Base-by-base conservation (phyloP, 208 protist genomes). In the Kentomonas sorsogonicus region DNA sequence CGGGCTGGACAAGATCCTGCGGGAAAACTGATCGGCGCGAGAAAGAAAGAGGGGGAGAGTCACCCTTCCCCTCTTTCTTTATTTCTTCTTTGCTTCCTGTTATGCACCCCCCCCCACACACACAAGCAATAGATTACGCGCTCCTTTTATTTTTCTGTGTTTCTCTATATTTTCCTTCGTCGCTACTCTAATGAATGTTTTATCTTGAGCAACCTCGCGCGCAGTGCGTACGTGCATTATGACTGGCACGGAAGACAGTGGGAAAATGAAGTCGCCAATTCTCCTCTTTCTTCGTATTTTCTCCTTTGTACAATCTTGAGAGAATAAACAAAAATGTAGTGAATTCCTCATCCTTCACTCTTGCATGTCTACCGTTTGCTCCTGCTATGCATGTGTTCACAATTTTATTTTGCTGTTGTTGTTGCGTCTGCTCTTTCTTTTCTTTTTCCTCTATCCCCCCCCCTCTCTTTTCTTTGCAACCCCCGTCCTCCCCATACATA, bases 1-100 rank as follows among this genome's bases (percentile, higher is more conserved):
- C 25, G 71, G 71, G 25, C 50, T 83, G 38, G 27, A 63, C 40
- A 38, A 54, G 26, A 45, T 83, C 5, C 47, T 82, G n/a, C n/a
- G n/a, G n/a, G n/a, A n/a, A n/a, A n/a, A n/a, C n/a, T n/a, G n/a
- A n/a, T n/a, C n/a, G n/a, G n/a, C n/a, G n/a, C n/a, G n/a, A n/a
- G n/a, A n/a, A n/a, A n/a, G n/a, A n/a, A n/a, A n/a, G n/a, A n/a
- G n/a, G n/a, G n/a, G 29, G 20, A 25, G 18, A 22, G 26, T 39
- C 45, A 18, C 25, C 22, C 18, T 4, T 4, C 44, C 4, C 43
- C 29, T 11, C 31, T 10, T n/a, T 23, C 9, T 50, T 50, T 34
- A 23, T 29, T 13, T 30, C 20, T n/a, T 20, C 16, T n/a, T 20
- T 10, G 7, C 29, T n/a, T 4, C 51, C 7, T 9, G 10, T 39